Base-by-base conservation (phyloP, 176 grass and related monocot genomes). In the Puya raimondii region DNA sequence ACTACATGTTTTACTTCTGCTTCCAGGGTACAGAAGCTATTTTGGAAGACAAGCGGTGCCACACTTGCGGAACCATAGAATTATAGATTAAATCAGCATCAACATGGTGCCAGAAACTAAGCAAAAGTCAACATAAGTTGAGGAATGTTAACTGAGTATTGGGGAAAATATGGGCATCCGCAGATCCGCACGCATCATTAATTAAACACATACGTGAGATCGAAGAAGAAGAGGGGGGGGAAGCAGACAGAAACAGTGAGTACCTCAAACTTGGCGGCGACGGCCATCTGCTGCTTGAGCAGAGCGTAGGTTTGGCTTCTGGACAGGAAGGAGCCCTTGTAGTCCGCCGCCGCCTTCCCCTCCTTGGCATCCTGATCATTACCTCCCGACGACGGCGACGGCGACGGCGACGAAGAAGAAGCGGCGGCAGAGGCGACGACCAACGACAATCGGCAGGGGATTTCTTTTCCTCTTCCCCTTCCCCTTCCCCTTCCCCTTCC, bases 261-360 rank as follows among this genome's bases (percentile, higher is more conserved):
- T 72, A 90, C 91, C 84, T 95, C 84, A 16, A 90, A 87, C 56
- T 90, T 80, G 56, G 91, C 78, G 6, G 87, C 87, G 26, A 95
- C 75, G 49, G 81, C 81, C 67, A 95, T 80, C 79, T 90, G 91
- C 68, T 95, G 79, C 81, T 95, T 87, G 70, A 90, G 84, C 81
- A 95, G 75, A 58, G 87, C 75, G 23, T 89, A 90, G 63, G 87
- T 88, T 64, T 87, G 78, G 71, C 77, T 92, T 69, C 89, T 76
- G 71, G 76, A 74, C 52, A 92, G 72, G 63, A 91, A 80, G 33
- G 74, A 77, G 50, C 72, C 72, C 53, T 63, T 77, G 47, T 70
- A 77, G 53, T 72, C 77, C 49, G 72, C 79, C 5, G 69, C 70
- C 73, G 51, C 27, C n/a, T 15, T 21, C 26, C 59, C 29, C 51